Evolutionary conservation across 345 rosid genomes (phyloP).

Genomic region (Melaleuca quinquenervia): DNA sequence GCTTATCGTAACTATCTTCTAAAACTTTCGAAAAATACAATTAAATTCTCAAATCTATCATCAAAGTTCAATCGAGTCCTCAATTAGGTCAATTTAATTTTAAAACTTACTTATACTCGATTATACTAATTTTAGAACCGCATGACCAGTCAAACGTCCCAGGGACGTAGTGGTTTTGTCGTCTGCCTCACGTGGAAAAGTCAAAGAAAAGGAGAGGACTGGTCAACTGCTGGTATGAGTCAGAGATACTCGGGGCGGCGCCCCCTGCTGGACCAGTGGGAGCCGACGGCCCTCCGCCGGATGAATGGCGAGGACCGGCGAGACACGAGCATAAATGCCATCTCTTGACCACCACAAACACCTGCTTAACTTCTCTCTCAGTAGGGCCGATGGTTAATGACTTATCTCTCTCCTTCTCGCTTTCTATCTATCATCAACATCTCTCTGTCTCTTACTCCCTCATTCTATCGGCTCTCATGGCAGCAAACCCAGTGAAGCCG

Average conservation of each 20-base stretch:
- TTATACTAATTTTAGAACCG: too few relatives aligned
- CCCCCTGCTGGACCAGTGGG: not conserved
- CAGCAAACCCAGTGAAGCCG: not conserved
- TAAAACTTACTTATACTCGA: too few relatives aligned
- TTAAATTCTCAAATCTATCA: too few relatives aligned
- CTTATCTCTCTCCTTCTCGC: not conserved
- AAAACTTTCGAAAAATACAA: too few relatives aligned
- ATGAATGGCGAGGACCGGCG: not conserved
- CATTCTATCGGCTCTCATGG: not conserved
- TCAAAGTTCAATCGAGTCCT: too few relatives aligned
- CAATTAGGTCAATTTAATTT: too few relatives aligned
- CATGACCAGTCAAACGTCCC: too few relatives aligned
- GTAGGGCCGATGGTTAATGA: not conserved
- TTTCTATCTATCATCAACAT: not conserved
- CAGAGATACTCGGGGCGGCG: not conserved
- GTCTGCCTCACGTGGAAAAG: not conserved
- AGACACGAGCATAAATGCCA: not conserved
- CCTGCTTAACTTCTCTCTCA: not conserved
- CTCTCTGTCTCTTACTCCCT: not conserved
- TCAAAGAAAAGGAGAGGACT: not conserved
- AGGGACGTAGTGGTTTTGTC: too few relatives aligned
- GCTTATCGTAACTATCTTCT: too few relatives aligned
- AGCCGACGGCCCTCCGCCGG: not conserved
- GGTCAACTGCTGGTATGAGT: too few relatives aligned
- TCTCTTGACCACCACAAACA: not conserved